Conservation (phyloP, 2,329 filamentous ascomycete species). For the Calycina herbarum region DNA sequence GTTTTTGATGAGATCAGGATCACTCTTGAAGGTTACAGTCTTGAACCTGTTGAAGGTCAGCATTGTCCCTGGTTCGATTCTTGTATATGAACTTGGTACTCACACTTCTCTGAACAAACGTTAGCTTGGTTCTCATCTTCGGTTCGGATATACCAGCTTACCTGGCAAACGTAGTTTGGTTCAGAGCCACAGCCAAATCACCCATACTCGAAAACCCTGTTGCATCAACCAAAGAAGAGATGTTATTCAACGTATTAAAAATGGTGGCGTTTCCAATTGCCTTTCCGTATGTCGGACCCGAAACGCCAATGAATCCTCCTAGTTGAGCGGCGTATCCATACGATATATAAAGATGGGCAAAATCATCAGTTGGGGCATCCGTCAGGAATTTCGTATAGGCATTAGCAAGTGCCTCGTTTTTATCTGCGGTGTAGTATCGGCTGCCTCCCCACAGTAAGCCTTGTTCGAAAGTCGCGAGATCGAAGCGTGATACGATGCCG, state of each 20-base stretch:
- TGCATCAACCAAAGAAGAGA: slow-evolving; percentile 21
- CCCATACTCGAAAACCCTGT: slow-evolving; percentile 23
- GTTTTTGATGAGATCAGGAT: slow-evolving; percentile 20
- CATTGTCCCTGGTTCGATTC: background rate
- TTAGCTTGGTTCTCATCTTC: background rate
- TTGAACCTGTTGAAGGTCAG: slow-evolving; percentile 17
- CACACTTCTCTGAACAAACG: slow-evolving; percentile 6
- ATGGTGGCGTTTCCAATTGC: slow-evolving; percentile 24
- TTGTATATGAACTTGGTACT: background rate
- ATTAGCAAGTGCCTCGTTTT: slow-evolving; percentile 18
- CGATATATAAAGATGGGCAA: slow-evolving; percentile 24
- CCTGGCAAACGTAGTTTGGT: slow-evolving; percentile 22
- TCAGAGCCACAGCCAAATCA: slow-evolving; percentile 19
- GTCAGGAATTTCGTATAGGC: slow-evolving; percentile 21
- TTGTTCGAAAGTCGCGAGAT: slow-evolving; percentile 42
- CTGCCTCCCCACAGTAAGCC: slow-evolving; percentile 27
- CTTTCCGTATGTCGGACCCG: slow-evolving; percentile 24
- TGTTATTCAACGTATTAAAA: slow-evolving; percentile 23
- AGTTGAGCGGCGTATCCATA: slow-evolving; percentile 19
- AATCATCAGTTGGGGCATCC: slow-evolving; percentile 24
- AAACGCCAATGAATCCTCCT: slow-evolving; percentile 18
- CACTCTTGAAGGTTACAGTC: slow-evolving; percentile 27
- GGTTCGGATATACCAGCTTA: slow-evolving; percentile 11
- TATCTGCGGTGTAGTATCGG: slow-evolving; percentile 14
- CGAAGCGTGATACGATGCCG: slow-evolving; percentile 42